A percentile compares a stretch with the other conserved stretches of the same genome.
Conservation (phyloP, 352 stramenopile genomes). For the Phytopythium chamaehyphon region DNA sequence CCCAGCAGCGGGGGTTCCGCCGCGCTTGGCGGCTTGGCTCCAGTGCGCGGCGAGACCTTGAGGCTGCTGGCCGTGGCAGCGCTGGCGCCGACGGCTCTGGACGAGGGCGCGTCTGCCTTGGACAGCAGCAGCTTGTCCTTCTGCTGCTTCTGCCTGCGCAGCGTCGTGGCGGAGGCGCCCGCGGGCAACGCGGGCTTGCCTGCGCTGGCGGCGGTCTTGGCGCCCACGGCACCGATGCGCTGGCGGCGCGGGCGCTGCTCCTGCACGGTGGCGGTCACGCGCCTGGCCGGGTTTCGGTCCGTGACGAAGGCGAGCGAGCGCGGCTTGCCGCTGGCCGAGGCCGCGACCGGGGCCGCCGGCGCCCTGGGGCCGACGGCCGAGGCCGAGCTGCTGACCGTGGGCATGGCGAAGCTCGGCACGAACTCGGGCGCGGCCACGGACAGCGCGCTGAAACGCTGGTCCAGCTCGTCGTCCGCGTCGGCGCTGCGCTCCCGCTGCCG, state of each 20-base stretch:
- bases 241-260: constrained; percentile 40
- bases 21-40: not conserved
- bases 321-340: constrained; percentile 8
- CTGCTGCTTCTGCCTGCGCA: constrained; percentile 14
- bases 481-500: constrained; percentile 47
- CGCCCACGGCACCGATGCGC: constrained; percentile 46
- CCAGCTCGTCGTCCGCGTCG: constrained; percentile 53
- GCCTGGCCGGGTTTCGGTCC: constrained; percentile 16
- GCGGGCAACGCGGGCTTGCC: constrained; percentile 8
- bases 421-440: constrained; percentile 53
- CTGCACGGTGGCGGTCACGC: not conserved
- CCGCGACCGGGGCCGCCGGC: constrained; percentile 5
- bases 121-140: constrained; percentile 31
- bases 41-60: not conserved
- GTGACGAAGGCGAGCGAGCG: constrained; percentile 58
- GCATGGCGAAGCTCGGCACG: constrained; percentile 21
- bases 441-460: constrained; percentile 60
- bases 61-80: too few relatives aligned
- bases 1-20: not conserved
- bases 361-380: too few relatives aligned
- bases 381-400: not conserved
- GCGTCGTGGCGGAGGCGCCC: constrained; percentile 11
- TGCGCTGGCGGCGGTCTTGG: constrained; percentile 15
- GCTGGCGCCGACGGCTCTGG: too few relatives aligned
- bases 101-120: constrained; percentile 12